phyloP scores from a whole-genome alignment of 2,329 filamentous ascomycete genomes.

The Mycosphaerella arachidis region DNA sequence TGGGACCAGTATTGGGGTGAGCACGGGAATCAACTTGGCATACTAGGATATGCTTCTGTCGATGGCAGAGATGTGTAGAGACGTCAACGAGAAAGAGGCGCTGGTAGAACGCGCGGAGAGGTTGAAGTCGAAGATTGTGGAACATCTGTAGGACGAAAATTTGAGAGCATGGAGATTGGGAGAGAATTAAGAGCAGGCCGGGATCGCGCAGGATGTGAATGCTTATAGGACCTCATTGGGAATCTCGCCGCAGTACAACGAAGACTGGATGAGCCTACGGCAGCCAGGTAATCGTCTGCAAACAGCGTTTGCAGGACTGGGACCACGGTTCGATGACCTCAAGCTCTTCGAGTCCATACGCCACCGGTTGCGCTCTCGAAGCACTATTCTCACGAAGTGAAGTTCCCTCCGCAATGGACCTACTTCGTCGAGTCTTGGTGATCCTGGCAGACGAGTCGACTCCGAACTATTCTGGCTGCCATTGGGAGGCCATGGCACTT shows the following conservation, averaged over 20 bases:
- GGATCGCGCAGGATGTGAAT: background rate
- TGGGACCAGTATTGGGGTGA: no score
- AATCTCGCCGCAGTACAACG: background rate
- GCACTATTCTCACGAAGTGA: background rate
- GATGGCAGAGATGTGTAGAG: no score
- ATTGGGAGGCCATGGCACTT: slow-evolving; percentile 7
- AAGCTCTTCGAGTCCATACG: background rate
- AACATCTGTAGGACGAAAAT: no score
- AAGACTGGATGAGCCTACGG: background rate
- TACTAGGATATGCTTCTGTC: no score
- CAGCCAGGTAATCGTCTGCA: background rate
- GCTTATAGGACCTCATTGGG: background rate
- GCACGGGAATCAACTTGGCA: no score
- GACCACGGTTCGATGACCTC: background rate
- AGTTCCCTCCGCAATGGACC: background rate
- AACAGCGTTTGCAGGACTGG: background rate
- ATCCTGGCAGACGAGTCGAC: slow-evolving; percentile 6
- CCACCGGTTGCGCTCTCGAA: background rate
- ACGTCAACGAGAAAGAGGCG: no score
- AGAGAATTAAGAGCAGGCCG: background rate
- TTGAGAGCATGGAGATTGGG: background rate
- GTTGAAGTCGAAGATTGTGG: no score
- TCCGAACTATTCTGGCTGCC: slow-evolving; percentile 9
- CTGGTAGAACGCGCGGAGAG: no score
- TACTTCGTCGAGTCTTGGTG: slow-evolving; percentile 10